A percentile compares a stretch with the other conserved stretches of the same genome.
These are phyloP conservation scores for Cafeteria roenbergensis DNA, from an alignment of 108 stramenopile genomes.

Conservation along the genomic window DNA sequence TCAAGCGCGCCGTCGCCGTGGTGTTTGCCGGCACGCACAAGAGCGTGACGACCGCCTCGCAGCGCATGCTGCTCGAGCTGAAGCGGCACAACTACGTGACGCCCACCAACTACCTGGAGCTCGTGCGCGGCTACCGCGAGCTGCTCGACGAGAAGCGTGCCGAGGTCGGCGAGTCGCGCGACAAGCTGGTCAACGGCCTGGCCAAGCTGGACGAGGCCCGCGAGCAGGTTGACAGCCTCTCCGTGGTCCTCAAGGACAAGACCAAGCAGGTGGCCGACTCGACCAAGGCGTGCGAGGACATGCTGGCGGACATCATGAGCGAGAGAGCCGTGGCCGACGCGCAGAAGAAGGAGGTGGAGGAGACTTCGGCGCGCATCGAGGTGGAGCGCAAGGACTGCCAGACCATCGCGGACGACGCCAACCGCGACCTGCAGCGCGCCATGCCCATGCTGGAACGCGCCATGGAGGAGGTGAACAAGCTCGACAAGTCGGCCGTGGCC, in stretches of 20 bases:
- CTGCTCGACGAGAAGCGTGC: slow-evolving; percentile 38
- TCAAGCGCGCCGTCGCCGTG: slow-evolving; percentile 23
- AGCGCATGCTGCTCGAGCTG: slow-evolving; percentile 40
- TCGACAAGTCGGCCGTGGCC: slow-evolving; percentile 43
- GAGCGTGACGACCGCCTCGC: slow-evolving; percentile 27
- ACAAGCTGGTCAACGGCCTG: slow-evolving; percentile 46
- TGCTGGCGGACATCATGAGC: slow-evolving; percentile 44
- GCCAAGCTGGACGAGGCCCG: slow-evolving; percentile 45
- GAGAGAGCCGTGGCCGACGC: slow-evolving; percentile 48
- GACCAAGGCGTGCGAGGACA: slow-evolving; percentile 48
- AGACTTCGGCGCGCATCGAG: slow-evolving; percentile 39
- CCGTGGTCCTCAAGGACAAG: slow-evolving; percentile 41
- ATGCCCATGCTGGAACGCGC: slow-evolving; percentile 51
- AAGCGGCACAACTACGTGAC: slow-evolving; percentile 57
- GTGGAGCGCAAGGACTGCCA: slow-evolving; percentile 42
- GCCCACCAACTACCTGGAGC: slow-evolving; percentile 55
- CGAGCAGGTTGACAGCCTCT: slow-evolving; percentile 46
- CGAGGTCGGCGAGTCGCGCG: slow-evolving; percentile 32
- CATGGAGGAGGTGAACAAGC: slow-evolving; percentile 58
- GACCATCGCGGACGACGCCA: slow-evolving; percentile 49
- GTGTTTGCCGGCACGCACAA: slow-evolving; percentile 40
- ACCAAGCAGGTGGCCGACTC: slow-evolving; percentile 35
- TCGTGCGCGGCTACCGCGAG: slow-evolving; percentile 44
- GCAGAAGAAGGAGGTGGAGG: slow-evolving; percentile 45
- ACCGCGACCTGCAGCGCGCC: slow-evolving; percentile 44